Percentiles rank a stretch among this genome's conserved stretches.
Evolutionary conservation across 768 basidiomycete genomes (phyloP).

Genomic region (Boletus edulis): DNA sequence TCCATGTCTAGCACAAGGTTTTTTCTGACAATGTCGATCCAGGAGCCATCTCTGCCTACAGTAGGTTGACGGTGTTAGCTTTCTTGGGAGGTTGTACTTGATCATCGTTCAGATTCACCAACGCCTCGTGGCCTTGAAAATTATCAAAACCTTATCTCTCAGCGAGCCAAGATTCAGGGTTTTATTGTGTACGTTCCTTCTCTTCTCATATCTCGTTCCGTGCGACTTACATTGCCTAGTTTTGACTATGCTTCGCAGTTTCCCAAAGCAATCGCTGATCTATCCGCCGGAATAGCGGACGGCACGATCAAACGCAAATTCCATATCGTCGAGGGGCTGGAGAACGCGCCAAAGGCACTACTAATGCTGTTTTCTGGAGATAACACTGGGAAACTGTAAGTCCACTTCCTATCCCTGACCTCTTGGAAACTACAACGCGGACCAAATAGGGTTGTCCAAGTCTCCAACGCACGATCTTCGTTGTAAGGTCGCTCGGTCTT

Average conservation of each 20-base stretch:
- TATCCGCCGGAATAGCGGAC: slow-evolving; percentile 55
- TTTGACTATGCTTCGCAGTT: slow-evolving; percentile 72
- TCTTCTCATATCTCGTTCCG: too few relatives aligned
- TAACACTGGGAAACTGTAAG: slow-evolving; percentile 76
- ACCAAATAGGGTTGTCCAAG: slow-evolving; percentile 49
- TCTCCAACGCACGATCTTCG: not conserved
- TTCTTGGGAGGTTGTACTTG: not conserved
- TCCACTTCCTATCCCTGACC: not conserved
- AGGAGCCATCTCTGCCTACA: slow-evolving; percentile 87
- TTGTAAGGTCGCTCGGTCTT: slow-evolving; percentile 5
- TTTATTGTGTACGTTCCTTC: slow-evolving; percentile 67
- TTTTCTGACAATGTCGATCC: slow-evolving; percentile 7
- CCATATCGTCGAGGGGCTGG: slow-evolving; percentile 74
- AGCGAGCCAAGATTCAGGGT: slow-evolving; percentile 79
- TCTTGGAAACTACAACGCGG: slow-evolving; percentile 1
- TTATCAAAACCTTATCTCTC: slow-evolving; percentile 68
- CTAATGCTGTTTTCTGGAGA: slow-evolving; percentile 71
- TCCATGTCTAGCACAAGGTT: not conserved
- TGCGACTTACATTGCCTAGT: slow-evolving; percentile 35
- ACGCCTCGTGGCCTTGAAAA: slow-evolving; percentile 65
- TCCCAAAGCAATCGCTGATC: slow-evolving; percentile 53
- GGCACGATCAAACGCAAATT: slow-evolving; percentile 79
- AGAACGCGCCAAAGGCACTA: slow-evolving; percentile 69
- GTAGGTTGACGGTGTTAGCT: slow-evolving; percentile 39
- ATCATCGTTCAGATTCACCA: slow-evolving; percentile 42